Percentiles rank a stretch among this genome's conserved stretches.
Conservation (phyloP, 257 asterid species). For the Petrea volubilis region DNA sequence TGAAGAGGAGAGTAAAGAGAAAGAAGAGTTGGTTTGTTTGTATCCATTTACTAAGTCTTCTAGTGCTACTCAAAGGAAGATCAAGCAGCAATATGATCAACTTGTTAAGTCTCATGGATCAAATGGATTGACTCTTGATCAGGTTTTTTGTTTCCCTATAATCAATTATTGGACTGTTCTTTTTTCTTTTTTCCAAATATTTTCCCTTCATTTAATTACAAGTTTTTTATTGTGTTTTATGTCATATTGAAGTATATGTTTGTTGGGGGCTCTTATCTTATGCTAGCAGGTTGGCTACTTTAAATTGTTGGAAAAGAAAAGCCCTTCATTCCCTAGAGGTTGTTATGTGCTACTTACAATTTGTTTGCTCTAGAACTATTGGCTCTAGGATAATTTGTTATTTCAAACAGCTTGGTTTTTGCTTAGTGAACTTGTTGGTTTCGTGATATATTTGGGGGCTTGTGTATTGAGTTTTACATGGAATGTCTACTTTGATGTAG, state of each 20-base stretch:
- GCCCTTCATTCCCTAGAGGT: not conserved
- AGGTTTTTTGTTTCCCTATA: slow-evolving; percentile 41
- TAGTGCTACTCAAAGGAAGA: slow-evolving; percentile 79
- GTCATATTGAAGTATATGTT: too few relatives aligned
- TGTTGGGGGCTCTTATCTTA: slow-evolving; percentile 13
- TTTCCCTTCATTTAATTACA: slow-evolving; percentile 14
- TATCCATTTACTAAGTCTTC: slow-evolving; percentile 72
- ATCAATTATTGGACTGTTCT: slow-evolving; percentile 10
- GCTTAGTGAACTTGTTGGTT: slow-evolving; percentile 13
- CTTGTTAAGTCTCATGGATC: slow-evolving; percentile 79
- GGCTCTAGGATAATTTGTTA: too few relatives aligned
- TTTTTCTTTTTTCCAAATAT: not conserved
- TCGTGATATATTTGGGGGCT: not conserved
- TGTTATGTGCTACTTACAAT: not conserved
- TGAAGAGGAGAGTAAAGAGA: slow-evolving; percentile 45
- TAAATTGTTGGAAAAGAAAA: not conserved
- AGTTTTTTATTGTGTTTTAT: slow-evolving; percentile 15
- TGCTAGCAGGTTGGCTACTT: not conserved
- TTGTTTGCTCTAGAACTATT: not conserved
- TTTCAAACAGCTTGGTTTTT: too few relatives aligned
- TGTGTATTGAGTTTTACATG: not conserved
- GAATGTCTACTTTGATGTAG: not conserved
- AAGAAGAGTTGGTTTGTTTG: slow-evolving; percentile 55
- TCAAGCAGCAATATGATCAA: slow-evolving; percentile 74
- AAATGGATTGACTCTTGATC: slow-evolving; percentile 65